Conservation (phyloP, 192 early-diverging fungal species). For the Fimicolochytrium jonesii region DNA sequence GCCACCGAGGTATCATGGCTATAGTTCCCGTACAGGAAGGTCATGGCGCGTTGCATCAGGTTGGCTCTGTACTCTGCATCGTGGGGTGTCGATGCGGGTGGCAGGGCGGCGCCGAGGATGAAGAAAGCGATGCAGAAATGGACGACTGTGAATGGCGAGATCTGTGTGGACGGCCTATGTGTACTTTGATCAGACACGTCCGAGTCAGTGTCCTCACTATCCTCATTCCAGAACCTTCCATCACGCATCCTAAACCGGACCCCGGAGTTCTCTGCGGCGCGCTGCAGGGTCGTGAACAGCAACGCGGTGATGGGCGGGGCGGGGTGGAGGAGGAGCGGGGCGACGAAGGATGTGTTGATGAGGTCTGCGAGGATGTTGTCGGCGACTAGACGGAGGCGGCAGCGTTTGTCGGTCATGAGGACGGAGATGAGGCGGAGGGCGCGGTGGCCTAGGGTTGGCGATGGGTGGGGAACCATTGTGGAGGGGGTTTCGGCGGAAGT, state of each 20-base stretch:
- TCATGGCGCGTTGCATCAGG: not conserved
- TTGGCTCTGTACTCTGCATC: not conserved
- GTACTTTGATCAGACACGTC: no score
- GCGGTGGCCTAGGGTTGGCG: not conserved
- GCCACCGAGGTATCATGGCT: not conserved
- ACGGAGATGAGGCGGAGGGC: conserved; percentile 8
- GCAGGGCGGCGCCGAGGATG: not conserved
- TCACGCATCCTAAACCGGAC: conserved; percentile 18
- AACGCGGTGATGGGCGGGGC: not conserved
- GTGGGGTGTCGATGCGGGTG: no score
- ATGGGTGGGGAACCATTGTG: not conserved
- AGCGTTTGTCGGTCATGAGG: not conserved
- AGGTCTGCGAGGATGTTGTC: not conserved
- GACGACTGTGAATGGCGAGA: not conserved
- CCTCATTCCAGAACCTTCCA: not conserved
- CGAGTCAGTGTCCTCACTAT: not conserved
- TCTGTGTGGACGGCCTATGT: not conserved
- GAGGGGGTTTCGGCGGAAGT: not conserved
- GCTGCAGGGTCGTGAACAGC: not conserved
- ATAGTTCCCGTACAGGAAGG: conserved; percentile 1
- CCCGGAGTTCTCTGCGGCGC: not conserved
- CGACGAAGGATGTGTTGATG: not conserved
- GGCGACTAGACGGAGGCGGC: not conserved
- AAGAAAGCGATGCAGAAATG: conserved; percentile 1
- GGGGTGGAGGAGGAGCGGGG: not conserved